These are phyloP conservation scores for Quercus bicolor DNA, from an alignment of 306 rosid genomes.

Conservation along the genomic window DNA sequence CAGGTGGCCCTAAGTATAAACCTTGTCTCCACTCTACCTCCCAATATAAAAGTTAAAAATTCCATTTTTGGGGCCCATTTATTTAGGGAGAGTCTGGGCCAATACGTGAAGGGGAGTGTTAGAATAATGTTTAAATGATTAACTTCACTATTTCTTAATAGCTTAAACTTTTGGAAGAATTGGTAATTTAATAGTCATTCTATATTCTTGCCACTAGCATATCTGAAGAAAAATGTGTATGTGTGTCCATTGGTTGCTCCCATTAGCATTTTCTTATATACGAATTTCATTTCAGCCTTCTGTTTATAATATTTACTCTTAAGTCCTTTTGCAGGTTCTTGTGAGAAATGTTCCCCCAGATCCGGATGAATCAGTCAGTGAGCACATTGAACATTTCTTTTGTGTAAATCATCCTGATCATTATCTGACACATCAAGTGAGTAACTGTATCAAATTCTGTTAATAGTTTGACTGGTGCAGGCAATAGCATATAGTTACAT, in stretches of 20 bases:
- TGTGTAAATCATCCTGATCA: constrained; percentile 87
- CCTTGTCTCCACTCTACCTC: too few relatives aligned
- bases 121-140: too few relatives aligned
- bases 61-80: too few relatives aligned
- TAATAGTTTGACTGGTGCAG: neutral
- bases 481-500: neutral
- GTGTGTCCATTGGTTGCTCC: neutral
- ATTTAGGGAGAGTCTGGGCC: too few relatives aligned
- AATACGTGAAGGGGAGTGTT: too few relatives aligned
- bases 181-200: neutral
- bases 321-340: constrained; percentile 52
- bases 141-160: too few relatives aligned
- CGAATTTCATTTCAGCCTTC: neutral
- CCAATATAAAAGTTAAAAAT: too few relatives aligned
- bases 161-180: too few relatives aligned
- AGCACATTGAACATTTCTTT: constrained; percentile 90
- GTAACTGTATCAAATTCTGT: constrained; percentile 17
- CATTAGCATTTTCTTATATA: neutral
- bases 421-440: constrained; percentile 81
- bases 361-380: constrained; percentile 79
- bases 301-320: constrained; percentile 10
- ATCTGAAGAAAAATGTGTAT: neutral
- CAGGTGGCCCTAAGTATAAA: too few relatives aligned
- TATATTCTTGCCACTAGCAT: neutral
- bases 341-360: constrained; percentile 91